Evolutionary conservation across 225 moss, liverwort and hornwort genomes (phyloP).

Genomic region (Sphagnum contortum): DNA sequence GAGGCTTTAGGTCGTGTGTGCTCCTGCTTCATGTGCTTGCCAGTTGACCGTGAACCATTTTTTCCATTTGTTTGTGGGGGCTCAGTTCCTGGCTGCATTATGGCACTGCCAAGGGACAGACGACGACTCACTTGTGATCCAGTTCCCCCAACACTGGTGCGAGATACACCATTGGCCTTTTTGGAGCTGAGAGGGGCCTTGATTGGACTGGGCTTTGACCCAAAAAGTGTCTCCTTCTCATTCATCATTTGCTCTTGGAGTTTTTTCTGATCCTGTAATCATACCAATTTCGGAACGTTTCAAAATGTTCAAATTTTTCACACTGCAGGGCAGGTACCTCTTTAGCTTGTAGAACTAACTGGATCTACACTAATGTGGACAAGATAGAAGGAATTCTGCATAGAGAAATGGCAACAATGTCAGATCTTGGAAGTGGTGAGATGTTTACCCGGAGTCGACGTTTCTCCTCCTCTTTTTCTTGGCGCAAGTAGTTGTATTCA

Average conservation of each 20-base stretch:
- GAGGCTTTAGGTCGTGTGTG: neutral
- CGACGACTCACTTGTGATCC: neutral
- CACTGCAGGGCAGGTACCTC: too few species aligned
- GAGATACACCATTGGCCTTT: neutral
- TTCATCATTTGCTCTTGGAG: slow-evolving; percentile 4
- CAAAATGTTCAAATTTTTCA: too few species aligned
- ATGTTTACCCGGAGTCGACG: slow-evolving; percentile 28
- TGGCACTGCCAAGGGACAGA: slow-evolving; percentile 1
- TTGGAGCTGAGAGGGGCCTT: neutral
- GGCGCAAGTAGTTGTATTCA: slow-evolving; percentile 47
- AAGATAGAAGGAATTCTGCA: too few species aligned
- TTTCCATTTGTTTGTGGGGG: neutral
- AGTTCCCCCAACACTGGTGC: neutral
- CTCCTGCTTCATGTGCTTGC: slow-evolving; percentile 3
- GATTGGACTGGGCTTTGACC: slow-evolving; percentile 2
- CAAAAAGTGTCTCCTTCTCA: slow-evolving; percentile 3
- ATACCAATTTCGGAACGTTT: too few species aligned
- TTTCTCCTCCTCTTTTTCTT: slow-evolving; percentile 56
- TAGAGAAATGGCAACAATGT: too few species aligned
- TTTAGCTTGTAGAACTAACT: neutral
- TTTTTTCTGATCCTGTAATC: slow-evolving; percentile 2
- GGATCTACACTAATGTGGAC: neutral
- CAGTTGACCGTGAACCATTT: slow-evolving; percentile 2
- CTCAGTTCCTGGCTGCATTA: neutral
- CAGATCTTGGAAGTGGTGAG: too few species aligned